Evolutionary conservation across 1,139 yeast species (phyloP).

Genomic region (Pneumocystis jirovecii): DNA sequence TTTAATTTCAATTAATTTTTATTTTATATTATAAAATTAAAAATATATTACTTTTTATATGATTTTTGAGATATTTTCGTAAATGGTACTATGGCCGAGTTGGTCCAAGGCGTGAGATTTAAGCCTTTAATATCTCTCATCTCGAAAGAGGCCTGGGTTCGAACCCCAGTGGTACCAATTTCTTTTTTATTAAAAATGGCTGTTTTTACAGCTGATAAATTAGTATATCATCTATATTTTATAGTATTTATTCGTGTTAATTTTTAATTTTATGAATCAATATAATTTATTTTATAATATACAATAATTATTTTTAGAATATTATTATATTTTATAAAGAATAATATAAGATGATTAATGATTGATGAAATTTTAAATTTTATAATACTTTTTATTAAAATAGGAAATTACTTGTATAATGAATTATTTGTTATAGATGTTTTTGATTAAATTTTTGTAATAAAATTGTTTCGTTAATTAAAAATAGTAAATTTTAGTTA

Average conservation of each 20-base stretch:
- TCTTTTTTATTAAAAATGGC: neutral
- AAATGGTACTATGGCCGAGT: neutral
- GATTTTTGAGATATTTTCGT: neutral
- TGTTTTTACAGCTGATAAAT: too few species aligned
- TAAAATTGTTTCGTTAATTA: neutral
- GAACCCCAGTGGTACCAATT: neutral
- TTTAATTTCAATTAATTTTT: neutral
- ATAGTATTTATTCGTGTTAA: too few species aligned
- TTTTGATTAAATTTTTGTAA: neutral
- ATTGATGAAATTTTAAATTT: neutral
- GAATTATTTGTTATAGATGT: neutral
- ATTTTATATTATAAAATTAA: neutral
- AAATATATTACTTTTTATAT: neutral
- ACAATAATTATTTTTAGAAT: too few species aligned
- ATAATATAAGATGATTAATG: neutral
- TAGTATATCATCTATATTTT: too few species aligned
- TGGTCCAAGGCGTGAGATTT: conserved; percentile 1
- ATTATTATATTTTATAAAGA: neutral
- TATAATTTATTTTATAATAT: too few species aligned
- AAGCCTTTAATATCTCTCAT: neutral
- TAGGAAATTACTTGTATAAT: neutral
- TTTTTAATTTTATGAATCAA: too few species aligned
- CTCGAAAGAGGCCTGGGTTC: conserved; percentile 1
- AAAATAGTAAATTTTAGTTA: neutral
- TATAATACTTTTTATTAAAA: neutral